phyloP scores from a whole-genome alignment of 352 stramenopile genomes.

The Thraustotheca clavata region DNA sequence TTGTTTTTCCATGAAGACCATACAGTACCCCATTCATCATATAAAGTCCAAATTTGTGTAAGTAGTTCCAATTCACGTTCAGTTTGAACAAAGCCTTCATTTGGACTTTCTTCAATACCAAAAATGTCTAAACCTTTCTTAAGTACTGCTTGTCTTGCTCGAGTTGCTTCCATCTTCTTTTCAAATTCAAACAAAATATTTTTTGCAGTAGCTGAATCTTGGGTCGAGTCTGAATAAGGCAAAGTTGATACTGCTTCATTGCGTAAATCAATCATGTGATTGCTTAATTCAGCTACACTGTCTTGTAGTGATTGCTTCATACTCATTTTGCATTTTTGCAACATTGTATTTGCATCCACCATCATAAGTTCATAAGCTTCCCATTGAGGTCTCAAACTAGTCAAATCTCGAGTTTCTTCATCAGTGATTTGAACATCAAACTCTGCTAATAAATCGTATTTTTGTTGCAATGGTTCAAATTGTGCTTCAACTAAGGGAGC shows the following conservation, averaged over 20 bases:
- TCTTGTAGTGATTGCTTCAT: constrained; percentile 95
- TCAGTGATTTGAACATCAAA: constrained; percentile 87
- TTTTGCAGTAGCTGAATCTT: constrained; percentile 42
- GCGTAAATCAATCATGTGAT: constrained; percentile 71
- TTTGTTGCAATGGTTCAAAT: constrained; percentile 79
- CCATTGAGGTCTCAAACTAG: constrained; percentile 66
- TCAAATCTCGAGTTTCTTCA: constrained; percentile 70
- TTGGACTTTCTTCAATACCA: constrained; percentile 79
- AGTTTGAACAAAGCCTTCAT: constrained; percentile 76
- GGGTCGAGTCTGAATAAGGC: constrained; percentile 56
- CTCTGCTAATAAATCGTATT: constrained; percentile 79
- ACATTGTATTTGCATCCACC: constrained; percentile 75
- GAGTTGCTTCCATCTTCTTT: constrained; percentile 77
- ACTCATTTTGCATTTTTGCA: constrained; percentile 90
- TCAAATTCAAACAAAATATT: constrained; percentile 81
- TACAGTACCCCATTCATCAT: constrained; percentile 81
- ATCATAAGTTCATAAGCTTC: constrained; percentile 80
- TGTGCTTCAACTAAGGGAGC: constrained; percentile 53
- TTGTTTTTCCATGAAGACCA: constrained; percentile 91
- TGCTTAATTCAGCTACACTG: constrained; percentile 78
- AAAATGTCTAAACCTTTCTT: constrained; percentile 92
- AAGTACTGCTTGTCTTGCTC: constrained; percentile 53
- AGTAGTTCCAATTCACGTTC: constrained; percentile 86
- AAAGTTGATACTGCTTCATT: constrained; percentile 63
- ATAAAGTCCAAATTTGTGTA: constrained; percentile 85